Evolutionary conservation across 139 green algal species (phyloP).

Genomic region (Penium margaritaceum): DNA sequence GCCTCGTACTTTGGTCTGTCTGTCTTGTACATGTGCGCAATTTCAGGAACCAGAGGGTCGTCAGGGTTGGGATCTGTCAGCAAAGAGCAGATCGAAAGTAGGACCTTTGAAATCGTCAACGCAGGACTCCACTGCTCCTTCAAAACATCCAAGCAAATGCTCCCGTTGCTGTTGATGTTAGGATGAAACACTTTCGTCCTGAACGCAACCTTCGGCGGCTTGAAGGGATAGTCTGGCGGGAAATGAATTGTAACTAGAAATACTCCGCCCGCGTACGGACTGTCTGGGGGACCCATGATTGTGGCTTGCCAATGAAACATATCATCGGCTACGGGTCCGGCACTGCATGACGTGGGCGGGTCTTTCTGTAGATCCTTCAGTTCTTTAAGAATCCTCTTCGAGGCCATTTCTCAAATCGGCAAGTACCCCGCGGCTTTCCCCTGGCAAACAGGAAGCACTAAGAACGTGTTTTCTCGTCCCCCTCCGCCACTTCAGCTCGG

Average conservation of each 20-base stretch:
- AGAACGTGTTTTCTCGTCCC: too few species aligned
- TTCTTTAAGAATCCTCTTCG: slow-evolving; percentile 81
- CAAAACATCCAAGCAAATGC: slow-evolving; percentile 96
- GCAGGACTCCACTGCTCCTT: slow-evolving; percentile 98
- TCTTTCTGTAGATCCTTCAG: slow-evolving; percentile 83
- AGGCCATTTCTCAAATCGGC: too few species aligned
- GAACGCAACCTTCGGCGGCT: slow-evolving; percentile 72
- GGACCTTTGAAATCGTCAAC: slow-evolving; percentile 94
- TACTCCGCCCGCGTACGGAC: slow-evolving; percentile 83
- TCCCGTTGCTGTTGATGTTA: slow-evolving; percentile 95
- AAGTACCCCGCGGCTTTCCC: too few species aligned
- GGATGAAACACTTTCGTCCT: slow-evolving; percentile 65
- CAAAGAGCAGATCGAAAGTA: slow-evolving; percentile 95
- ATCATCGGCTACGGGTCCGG: slow-evolving; percentile 61
- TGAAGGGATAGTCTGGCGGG: slow-evolving; percentile 92
- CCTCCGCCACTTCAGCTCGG: too few species aligned
- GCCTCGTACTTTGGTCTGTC: slow-evolving; percentile 81
- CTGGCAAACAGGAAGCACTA: too few species aligned
- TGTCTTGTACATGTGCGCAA: slow-evolving; percentile 96
- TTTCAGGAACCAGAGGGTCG: slow-evolving; percentile 95
- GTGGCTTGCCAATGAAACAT: slow-evolving; percentile 86
- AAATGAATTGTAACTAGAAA: slow-evolving; percentile 86
- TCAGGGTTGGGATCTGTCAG: slow-evolving; percentile 96
- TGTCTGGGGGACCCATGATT: slow-evolving; percentile 78
- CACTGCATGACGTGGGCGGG: slow-evolving; percentile 80